Evolutionary conservation across 2,329 filamentous ascomycete species (phyloP).

Genomic region (Phoma sp.): DNA sequence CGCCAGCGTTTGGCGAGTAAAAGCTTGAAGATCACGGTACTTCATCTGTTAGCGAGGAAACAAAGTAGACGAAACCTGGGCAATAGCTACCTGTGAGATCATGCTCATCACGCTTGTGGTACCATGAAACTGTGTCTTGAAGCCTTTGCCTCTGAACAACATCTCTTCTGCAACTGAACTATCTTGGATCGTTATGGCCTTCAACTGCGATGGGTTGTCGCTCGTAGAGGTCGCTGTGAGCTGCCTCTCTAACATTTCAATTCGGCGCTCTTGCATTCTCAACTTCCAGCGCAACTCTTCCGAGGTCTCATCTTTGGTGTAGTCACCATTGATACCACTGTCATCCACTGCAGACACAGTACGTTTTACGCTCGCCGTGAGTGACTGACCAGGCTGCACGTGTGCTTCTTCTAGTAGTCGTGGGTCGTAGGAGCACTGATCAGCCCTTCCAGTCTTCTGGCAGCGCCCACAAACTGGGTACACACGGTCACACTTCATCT

Average conservation of each 20-base stretch:
- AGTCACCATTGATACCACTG: constrained; percentile 1
- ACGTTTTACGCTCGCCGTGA: constrained; percentile 7
- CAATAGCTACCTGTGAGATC: constrained; percentile 38
- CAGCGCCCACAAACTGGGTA: constrained; percentile 54
- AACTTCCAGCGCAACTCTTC: constrained; percentile 38
- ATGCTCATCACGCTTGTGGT: constrained; percentile 49
- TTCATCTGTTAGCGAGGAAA: constrained; percentile 11
- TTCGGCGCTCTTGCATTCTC: constrained; percentile 37
- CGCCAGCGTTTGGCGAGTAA: constrained; percentile 40
- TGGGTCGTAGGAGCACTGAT: constrained; percentile 51
- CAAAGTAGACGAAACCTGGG: background rate
- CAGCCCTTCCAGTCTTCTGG: constrained; percentile 50
- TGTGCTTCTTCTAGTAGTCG: constrained; percentile 41
- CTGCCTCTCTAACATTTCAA: constrained; percentile 40
- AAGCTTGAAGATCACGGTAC: constrained; percentile 46
- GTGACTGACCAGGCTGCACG: constrained; percentile 6
- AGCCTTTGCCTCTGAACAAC: constrained; percentile 52
- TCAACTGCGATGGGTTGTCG: constrained; percentile 23
- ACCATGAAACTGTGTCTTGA: constrained; percentile 55
- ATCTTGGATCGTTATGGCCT: constrained; percentile 22
- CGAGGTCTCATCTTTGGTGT: constrained; percentile 12
- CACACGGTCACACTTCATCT: constrained; percentile 55
- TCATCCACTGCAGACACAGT: constrained; percentile 8
- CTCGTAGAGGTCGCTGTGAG: constrained; percentile 30
- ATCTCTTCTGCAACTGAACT: constrained; percentile 43